A percentile compares a stretch with the other conserved stretches of the same genome.
Conservation (phyloP, 2,329 filamentous ascomycete species). For the Cladophialophora carrionii region DNA sequence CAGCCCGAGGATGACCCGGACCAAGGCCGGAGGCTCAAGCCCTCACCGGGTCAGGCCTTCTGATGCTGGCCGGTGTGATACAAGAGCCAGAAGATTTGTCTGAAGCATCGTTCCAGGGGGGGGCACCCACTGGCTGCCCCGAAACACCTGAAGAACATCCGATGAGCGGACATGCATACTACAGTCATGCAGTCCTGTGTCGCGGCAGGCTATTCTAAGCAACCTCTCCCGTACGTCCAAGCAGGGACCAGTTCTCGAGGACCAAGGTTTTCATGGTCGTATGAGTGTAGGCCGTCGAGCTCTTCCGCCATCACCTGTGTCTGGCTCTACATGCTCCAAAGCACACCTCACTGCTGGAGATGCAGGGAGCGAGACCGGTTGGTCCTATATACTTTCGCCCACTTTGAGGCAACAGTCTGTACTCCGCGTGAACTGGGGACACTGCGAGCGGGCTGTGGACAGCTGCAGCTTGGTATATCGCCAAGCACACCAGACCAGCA, state of each 20-base stretch:
- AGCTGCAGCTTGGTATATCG: background rate
- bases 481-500: background rate
- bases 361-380: background rate
- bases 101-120: background rate
- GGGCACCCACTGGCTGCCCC: background rate
- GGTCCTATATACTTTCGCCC: no score
- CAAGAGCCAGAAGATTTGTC: background rate
- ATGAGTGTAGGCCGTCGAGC: background rate
- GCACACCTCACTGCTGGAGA: background rate
- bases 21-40: background rate
- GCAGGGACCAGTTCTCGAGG: background rate
- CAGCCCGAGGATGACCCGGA: slow-evolving; percentile 18
- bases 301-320: background rate
- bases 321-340: background rate
- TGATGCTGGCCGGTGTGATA: background rate
- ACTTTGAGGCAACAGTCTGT: no score
- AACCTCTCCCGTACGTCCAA: background rate
- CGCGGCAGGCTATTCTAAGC: background rate
- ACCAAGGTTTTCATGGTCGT: background rate
- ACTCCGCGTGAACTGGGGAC: no score
- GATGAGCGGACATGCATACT: background rate
- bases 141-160: background rate
- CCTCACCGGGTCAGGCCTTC: background rate
- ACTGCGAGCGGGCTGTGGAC: background rate
- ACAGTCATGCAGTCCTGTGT: background rate